A percentile compares a stretch with the other conserved stretches of the same genome.
phyloP scores from a whole-genome alignment of 495 filamentous ascomycete genomes.

The Aspergillus homomorphus region DNA sequence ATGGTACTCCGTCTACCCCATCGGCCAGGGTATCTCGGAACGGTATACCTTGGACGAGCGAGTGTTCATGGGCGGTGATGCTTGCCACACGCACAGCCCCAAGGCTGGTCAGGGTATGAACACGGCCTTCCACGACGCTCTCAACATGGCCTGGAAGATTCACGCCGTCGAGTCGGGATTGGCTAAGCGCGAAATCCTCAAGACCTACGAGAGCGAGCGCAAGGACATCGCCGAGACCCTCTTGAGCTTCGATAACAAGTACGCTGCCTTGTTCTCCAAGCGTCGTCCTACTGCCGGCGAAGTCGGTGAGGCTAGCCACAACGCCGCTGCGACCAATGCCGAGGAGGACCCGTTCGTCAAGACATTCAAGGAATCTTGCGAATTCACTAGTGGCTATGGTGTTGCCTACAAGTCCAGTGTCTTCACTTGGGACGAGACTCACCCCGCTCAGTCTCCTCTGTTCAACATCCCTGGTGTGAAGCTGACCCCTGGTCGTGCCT shows the following conservation, averaged over 20 bases:
- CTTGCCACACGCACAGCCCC: conserved; percentile 66
- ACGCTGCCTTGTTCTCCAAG: conserved; percentile 61
- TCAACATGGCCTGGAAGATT: conserved; percentile 83
- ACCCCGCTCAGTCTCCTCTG: conserved; percentile 66
- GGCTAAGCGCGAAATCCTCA: conserved; percentile 57
- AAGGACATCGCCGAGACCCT: conserved; percentile 66
- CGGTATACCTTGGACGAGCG: conserved; percentile 55
- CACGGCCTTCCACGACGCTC: conserved; percentile 51
- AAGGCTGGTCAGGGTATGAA: conserved; percentile 62
- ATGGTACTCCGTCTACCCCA: conserved; percentile 64
- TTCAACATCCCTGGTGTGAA: conserved; percentile 61
- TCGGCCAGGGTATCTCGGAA: conserved; percentile 62
- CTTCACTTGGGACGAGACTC: conserved; percentile 69
- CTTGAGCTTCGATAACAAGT: conserved; percentile 69
- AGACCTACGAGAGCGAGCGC: conserved; percentile 70
- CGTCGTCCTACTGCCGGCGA: conserved; percentile 57
- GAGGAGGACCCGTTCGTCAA: conserved; percentile 61
- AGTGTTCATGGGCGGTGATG: conserved; percentile 61
- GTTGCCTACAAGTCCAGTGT: conserved; percentile 59
- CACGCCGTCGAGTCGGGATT: conserved; percentile 61
- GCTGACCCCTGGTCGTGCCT: conserved; percentile 64
- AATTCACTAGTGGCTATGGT: conserved; percentile 65
- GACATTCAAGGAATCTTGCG: conserved; percentile 62
- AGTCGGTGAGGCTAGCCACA: conserved; percentile 46
- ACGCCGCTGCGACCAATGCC: conserved; percentile 21